phyloP scores from a whole-genome alignment of 2,329 filamentous ascomycete species.

The Aureobasidium vineae region DNA sequence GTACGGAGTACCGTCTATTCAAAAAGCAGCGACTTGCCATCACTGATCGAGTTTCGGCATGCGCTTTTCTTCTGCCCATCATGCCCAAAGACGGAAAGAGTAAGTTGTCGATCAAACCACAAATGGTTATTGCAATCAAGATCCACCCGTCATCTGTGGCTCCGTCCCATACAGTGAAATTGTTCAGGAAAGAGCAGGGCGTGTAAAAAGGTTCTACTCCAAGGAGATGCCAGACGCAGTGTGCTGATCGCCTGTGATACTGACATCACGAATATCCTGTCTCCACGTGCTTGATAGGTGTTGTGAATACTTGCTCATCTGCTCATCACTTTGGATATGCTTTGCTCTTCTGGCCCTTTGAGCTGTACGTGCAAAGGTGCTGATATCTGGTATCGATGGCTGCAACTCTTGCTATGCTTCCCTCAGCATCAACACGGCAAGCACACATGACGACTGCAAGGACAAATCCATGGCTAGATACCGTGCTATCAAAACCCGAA shows the following conservation, averaged over 20 bases:
- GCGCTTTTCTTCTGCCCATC: neutral
- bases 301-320: neutral
- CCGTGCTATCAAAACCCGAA: neutral
- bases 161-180: neutral
- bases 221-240: neutral
- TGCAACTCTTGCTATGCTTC: neutral
- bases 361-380: neutral
- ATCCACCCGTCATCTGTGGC: slow-evolving; percentile 3
- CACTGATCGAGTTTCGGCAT: neutral
- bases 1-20: neutral
- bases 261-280: neutral
- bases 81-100: neutral
- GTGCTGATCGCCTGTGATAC: neutral
- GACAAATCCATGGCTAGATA: neutral
- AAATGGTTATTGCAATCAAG: neutral
- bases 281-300: neutral
- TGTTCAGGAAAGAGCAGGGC: neutral
- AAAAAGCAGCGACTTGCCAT: neutral
- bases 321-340: neutral
- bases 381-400: neutral
- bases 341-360: neutral
- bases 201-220: neutral
- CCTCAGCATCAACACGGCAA: neutral
- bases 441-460: neutral
- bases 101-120: neutral